Evolutionary conservation across 176 grass and related monocot species (phyloP), one percentile per base, ranked within the genome.

Genomic region (Avena eriantha): DNA sequence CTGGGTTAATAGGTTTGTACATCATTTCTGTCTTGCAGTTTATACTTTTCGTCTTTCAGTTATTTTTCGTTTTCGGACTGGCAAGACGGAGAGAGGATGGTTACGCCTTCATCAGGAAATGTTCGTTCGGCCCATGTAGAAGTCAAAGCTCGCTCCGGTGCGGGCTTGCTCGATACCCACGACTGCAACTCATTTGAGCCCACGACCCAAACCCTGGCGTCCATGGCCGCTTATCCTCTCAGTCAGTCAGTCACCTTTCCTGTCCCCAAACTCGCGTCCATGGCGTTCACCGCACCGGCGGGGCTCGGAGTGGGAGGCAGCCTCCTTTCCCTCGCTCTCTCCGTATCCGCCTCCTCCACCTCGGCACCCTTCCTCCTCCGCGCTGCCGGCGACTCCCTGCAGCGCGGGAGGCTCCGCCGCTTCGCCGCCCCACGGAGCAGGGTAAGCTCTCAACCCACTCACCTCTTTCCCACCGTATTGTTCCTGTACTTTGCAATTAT

Each of bases 231-330:
- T n/a, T n/a, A n/a, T n/a, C n/a, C n/a, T 41, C 39, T 41, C 39
- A 7, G 39, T 41, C 39, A 41, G 39, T 41, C 39, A 41, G 39
- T 41, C 39, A 41, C 39, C 39, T 41, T 41, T 1, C 39, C 39
- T 7, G 39, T 41, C 39, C 39, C 3, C 48, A 18, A 68, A 29
- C 58, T 66, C 18, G 68, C 56, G 53, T 82, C 84, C 64, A 90
- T 90, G 88, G 88, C 64, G 79, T 78, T 85, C 84, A 21, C 79
- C 33, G 14, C 73, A 4, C 79, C 53, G 31, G n/a, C 61, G 17
- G 84, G 60, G 68, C 61, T 22, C 45, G 83, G 43, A 5, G 78
- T 22, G 54, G 83, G 43, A 5, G 78, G 63, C 5, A 12, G 16
- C 16, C 7, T 47, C 8, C 73, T 53, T 3, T n/a, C 31, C 24